Conservation (phyloP, 306 rosid genomes). For the Trichosanthes truncata region DNA sequence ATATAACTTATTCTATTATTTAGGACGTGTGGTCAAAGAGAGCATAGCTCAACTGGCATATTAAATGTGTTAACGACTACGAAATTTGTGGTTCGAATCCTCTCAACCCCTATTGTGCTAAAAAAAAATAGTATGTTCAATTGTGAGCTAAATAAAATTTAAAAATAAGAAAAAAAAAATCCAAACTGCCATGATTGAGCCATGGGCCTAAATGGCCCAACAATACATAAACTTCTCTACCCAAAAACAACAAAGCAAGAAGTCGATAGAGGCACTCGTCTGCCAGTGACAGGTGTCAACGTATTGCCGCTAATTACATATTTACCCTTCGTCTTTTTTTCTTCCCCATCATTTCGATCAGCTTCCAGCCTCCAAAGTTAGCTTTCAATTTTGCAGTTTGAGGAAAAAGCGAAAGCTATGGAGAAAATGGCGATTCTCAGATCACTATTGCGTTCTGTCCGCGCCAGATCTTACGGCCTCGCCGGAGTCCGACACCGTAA, state of each 20-base stretch:
- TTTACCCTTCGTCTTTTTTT: background rate
- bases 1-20: too few relatives aligned
- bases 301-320: background rate
- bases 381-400: slow-evolving; percentile 5
- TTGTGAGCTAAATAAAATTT: too few relatives aligned
- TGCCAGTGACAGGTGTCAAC: background rate
- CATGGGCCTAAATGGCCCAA: background rate
- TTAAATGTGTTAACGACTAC: too few relatives aligned
- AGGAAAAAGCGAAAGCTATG: slow-evolving; percentile 18
- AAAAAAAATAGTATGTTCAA: too few relatives aligned
- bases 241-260: background rate
- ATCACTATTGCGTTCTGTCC: slow-evolving; percentile 50
- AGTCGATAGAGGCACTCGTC: background rate
- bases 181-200: background rate
- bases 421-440: slow-evolving; percentile 50
- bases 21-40: too few relatives aligned
- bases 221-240: background rate
- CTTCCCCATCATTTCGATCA: background rate
- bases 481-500: slow-evolving; percentile 17
- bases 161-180: too few relatives aligned
- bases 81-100: too few relatives aligned
- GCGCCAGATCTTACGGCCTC: slow-evolving; percentile 43
- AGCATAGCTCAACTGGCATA: too few relatives aligned
- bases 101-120: too few relatives aligned
- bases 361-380: background rate